phyloP scores from a whole-genome alignment of 495 filamentous ascomycete species.

The Gamarada debralockiae region DNA sequence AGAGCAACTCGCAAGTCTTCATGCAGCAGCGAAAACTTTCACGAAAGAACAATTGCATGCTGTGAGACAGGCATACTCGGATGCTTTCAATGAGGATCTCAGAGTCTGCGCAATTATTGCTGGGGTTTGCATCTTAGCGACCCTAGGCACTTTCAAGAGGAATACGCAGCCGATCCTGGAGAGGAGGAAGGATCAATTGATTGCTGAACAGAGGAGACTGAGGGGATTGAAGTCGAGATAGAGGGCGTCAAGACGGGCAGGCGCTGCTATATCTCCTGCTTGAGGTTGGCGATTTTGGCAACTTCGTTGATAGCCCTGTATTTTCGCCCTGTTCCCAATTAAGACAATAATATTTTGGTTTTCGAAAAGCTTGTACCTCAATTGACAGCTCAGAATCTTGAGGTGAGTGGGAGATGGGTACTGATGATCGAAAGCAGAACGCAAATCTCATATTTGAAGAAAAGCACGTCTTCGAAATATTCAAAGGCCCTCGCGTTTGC shows the following conservation, averaged over 20 bases:
- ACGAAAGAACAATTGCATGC: slow-evolving; percentile 4
- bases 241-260: too few relatives aligned
- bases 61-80: slow-evolving; percentile 14
- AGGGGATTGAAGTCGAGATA: not conserved
- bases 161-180: slow-evolving; percentile 7
- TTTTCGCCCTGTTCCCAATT: too few relatives aligned
- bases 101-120: slow-evolving; percentile 6
- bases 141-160: not conserved
- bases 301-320: too few relatives aligned
- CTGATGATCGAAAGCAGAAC: slow-evolving; percentile 42
- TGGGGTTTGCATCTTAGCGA: slow-evolving; percentile 6
- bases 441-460: slow-evolving; percentile 66
- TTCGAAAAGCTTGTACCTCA: too few relatives aligned
- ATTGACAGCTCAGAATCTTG: too few relatives aligned
- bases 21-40: slow-evolving; percentile 2
- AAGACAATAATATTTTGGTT: too few relatives aligned
- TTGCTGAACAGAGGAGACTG: slow-evolving; percentile 1
- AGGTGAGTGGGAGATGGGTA: too few relatives aligned
- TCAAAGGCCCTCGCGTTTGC: slow-evolving; percentile 41
- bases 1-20: slow-evolving; percentile 23
- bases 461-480: slow-evolving; percentile 55
- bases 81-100: slow-evolving; percentile 17
- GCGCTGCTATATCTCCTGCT: too few relatives aligned
- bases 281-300: too few relatives aligned
- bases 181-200: slow-evolving; percentile 11